Conservation (phyloP, 495 filamentous ascomycete genomes). For the Aspergillus nidulans region DNA sequence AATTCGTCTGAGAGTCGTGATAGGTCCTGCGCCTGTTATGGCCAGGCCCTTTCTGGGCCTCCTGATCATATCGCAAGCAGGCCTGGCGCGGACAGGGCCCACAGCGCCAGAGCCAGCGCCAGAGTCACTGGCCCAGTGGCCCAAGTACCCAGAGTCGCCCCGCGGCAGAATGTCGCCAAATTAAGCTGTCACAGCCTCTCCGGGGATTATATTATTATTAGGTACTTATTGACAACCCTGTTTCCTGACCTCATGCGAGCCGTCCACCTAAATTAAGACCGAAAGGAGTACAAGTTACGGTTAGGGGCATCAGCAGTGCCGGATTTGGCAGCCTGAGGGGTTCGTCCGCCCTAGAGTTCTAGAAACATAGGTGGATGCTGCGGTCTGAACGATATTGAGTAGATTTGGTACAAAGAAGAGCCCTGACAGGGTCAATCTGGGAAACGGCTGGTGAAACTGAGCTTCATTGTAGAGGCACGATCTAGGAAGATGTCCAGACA, state of each 20-base stretch:
- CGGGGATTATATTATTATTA: not conserved
- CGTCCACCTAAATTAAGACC: not conserved
- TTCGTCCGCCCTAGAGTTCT: constrained; percentile 4
- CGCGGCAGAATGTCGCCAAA: not conserved
- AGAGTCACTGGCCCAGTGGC: no score
- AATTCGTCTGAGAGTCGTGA: constrained; percentile 7
- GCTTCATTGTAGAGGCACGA: constrained; percentile 5
- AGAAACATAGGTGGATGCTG: not conserved
- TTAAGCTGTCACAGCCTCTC: not conserved
- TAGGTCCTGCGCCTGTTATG: not conserved
- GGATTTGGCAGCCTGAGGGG: not conserved
- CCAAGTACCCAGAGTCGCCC: not conserved
- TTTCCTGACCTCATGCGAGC: not conserved
- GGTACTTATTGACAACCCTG: not conserved
- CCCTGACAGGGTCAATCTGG: constrained; percentile 5
- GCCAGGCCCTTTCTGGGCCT: not conserved
- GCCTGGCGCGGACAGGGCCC: not conserved
- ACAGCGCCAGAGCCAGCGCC: not conserved
- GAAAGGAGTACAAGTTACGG: not conserved
- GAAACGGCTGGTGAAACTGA: constrained; percentile 12
- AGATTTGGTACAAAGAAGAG: constrained; percentile 17
- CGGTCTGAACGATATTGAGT: not conserved
- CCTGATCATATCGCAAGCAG: not conserved
- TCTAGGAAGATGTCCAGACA: not conserved
- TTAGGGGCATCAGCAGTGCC: not conserved